Percentiles rank a stretch among this genome's conserved stretches.
phyloP scores from a whole-genome alignment of 148 eudicot genomes.

The Polygonum aviculare region DNA sequence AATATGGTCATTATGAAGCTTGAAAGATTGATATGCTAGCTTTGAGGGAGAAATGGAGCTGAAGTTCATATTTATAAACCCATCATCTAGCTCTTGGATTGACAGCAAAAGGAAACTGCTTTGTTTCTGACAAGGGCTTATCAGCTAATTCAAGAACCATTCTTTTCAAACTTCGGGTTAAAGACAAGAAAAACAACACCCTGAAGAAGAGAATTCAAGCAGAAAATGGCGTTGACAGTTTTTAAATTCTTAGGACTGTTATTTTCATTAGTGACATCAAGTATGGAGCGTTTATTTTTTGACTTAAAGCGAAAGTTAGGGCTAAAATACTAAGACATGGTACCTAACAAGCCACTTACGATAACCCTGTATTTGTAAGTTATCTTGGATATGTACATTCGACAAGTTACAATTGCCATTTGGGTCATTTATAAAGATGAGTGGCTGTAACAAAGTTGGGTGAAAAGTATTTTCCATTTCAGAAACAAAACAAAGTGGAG shows the following conservation, averaged over 20 bases:
- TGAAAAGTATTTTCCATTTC: neutral
- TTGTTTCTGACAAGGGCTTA: neutral
- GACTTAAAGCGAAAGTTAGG: constrained; percentile 12
- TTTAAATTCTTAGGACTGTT: neutral
- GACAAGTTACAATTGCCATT: neutral
- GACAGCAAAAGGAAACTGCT: constrained; percentile 2
- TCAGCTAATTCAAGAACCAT: neutral
- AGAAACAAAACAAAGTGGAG: constrained; percentile 3
- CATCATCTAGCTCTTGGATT: neutral
- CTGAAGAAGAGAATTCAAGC: neutral
- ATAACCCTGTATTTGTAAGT: constrained; percentile 5
- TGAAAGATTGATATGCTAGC: neutral
- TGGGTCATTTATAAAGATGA: neutral
- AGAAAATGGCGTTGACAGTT: neutral
- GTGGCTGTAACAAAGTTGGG: neutral
- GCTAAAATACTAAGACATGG: constrained; percentile 2
- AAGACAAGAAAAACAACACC: neutral
- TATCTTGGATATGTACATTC: neutral
- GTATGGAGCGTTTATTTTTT: neutral
- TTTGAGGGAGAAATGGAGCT: neutral
- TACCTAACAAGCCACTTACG: constrained; percentile 8
- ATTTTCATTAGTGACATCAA: neutral
- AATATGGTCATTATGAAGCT: neutral
- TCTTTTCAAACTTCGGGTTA: constrained; percentile 9
- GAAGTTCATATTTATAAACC: neutral